A percentile compares a stretch with the other conserved stretches of the same genome.
These are phyloP conservation scores for Venturiaceae sp. DNA, from an alignment of 2,329 filamentous ascomycete genomes.

Conservation along the genomic window DNA sequence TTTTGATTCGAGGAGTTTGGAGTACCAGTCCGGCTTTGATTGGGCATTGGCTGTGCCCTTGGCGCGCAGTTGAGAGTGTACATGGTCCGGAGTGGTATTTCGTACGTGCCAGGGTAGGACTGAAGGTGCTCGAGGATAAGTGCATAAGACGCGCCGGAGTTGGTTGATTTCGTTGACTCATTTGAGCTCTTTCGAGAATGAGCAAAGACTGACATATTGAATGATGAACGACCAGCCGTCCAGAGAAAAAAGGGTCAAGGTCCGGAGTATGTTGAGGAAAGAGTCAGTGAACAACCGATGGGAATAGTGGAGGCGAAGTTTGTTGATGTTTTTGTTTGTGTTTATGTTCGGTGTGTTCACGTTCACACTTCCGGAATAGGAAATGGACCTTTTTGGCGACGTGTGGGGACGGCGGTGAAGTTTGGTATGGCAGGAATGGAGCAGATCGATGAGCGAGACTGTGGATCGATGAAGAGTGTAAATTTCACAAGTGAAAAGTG, in stretches of 20 bases:
- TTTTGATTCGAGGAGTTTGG: slow-evolving; percentile 23
- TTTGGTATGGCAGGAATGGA: background rate
- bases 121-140: slow-evolving; percentile 36
- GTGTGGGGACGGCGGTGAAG: background rate
- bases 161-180: slow-evolving; percentile 16
- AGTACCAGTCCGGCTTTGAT: slow-evolving; percentile 24
- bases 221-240: background rate
- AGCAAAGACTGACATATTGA: slow-evolving; percentile 10
- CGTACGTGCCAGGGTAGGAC: slow-evolving; percentile 52
- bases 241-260: background rate
- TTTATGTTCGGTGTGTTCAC: background rate
- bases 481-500: background rate
- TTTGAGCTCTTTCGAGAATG: slow-evolving; percentile 29
- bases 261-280: background rate
- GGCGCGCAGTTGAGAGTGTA: slow-evolving; percentile 55
- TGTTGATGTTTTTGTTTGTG: slow-evolving; percentile 1
- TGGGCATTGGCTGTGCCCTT: slow-evolving; percentile 28
- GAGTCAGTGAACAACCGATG: background rate
- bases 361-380: background rate
- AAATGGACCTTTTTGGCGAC: background rate
- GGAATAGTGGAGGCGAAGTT: background rate
- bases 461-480: background rate
- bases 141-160: slow-evolving; percentile 20
- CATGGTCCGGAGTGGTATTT: slow-evolving; percentile 58
- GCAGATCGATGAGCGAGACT: slow-evolving; percentile 16